Conservation (phyloP, 1,139 yeast genomes). For the Blastobotrys apis region DNA sequence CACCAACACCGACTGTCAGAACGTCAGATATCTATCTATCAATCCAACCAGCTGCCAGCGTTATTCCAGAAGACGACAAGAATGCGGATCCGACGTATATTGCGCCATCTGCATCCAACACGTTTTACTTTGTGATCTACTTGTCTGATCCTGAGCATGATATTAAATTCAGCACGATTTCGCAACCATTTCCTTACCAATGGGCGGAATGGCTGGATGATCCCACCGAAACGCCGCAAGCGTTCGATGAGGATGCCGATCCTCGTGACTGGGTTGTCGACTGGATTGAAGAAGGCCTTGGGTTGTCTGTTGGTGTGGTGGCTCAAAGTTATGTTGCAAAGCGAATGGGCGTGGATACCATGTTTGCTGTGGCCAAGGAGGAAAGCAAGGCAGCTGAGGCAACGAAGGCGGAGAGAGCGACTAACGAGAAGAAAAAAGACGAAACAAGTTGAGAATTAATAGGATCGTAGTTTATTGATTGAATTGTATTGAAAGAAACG, state of each 20-base stretch:
- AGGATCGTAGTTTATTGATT: no score
- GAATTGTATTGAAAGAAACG: no score
- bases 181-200: constrained; percentile 84
- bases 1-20: no score
- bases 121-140: constrained; percentile 65
- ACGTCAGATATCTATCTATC: constrained; percentile 72
- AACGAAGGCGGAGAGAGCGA: no score
- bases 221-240: constrained; percentile 28
- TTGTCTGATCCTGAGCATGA: constrained; percentile 75
- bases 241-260: constrained; percentile 50
- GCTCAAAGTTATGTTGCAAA: constrained; percentile 89
- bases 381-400: no score
- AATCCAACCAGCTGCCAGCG: constrained; percentile 55
- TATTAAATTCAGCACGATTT: constrained; percentile 65
- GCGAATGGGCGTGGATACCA: constrained; percentile 64
- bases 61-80: constrained; percentile 38
- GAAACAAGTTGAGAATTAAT: not conserved
- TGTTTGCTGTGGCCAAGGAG: constrained; percentile 11
- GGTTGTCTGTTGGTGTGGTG: constrained; percentile 72
- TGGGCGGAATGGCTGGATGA: constrained; percentile 84
- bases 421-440: no score
- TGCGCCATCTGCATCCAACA: constrained; percentile 33
- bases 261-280: constrained; percentile 95
- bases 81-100: constrained; percentile 21
- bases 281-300: constrained; percentile 84